A percentile compares a stretch with the other conserved stretches of the same genome.
Conservation (phyloP, 192 early-diverging fungal species). For the Thoreauomyces humboldtii region DNA sequence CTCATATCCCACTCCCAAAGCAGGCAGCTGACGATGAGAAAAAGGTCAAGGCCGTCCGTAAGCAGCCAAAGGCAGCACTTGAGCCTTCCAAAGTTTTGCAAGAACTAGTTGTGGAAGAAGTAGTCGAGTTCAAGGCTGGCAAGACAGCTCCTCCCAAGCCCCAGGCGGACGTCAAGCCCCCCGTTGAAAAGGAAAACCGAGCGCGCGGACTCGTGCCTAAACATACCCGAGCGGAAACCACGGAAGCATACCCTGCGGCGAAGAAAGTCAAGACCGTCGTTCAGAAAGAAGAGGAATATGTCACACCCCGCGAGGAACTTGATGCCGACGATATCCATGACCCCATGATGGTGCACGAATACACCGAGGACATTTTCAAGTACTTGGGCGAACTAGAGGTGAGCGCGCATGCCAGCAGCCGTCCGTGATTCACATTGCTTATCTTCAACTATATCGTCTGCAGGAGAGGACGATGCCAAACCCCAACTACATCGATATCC, state of each 20-base stretch:
- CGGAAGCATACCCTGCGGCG: conserved; percentile 1
- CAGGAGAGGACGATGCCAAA: conserved; percentile 70
- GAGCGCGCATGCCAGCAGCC: neutral
- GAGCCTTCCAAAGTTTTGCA: no score
- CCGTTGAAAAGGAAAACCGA: conserved; percentile 10
- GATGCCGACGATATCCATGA: conserved; percentile 78
- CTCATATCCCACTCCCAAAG: no score
- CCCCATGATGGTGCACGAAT: conserved; percentile 92
- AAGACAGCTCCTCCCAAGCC: no score
- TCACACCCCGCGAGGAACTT: conserved; percentile 56
- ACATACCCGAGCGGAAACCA: conserved; percentile 12
- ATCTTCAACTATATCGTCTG: neutral
- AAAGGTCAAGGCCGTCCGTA: no score
- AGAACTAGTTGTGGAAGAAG: no score
- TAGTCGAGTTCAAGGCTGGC: no score
- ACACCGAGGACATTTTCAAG: conserved; percentile 88
- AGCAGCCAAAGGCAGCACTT: no score
- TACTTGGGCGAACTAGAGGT: conserved; percentile 79
- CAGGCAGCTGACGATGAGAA: no score
- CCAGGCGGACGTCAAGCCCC: no score
- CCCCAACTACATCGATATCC: conserved; percentile 76
- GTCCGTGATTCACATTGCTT: neutral
- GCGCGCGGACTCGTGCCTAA: conserved; percentile 12
- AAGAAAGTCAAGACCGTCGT: conserved; percentile 23
- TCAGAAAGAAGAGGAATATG: neutral